Evolutionary conservation across 768 basidiomycete genomes (phyloP), one percentile per base, ranked within the genome.

Genomic region (Boletus patriciae): DNA sequence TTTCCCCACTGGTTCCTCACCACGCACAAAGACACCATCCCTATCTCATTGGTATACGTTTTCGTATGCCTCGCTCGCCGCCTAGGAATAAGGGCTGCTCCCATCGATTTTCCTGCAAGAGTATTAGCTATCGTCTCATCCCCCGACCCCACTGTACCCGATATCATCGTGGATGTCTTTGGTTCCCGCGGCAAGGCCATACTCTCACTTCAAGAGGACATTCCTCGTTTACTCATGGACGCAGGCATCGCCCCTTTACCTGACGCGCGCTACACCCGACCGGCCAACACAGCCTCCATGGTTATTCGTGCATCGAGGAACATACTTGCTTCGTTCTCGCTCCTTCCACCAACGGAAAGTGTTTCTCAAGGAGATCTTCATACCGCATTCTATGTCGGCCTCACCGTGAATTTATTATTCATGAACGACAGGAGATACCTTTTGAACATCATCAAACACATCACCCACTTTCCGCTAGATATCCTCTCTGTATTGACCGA

Each of bases 1-100:
- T 86, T 85, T 58, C 85, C 86, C 18, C 85, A 86, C 59, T 65
- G 72, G 52, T 84, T 86, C 62, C 75, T 88, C 21, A 74, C 73
- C 2, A 75, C 76, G 1, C 70, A 79, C 62, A 82, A 76, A 54
- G 67, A 68, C 23, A 80, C 83, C 0, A 77, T 87, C 43, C 85
- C 86, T 0, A 79, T 88, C 46, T 83, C 83, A 12, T 72, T 87
- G 42, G 80, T 80, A 38, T 83, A 82, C 68, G 64, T 85, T 23
- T 88, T 85, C 57, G 77, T 82, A 13, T 77, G 79, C 18, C 69
- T 88, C 43, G 78, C 78, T 18, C 75, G 77, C 16, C 76, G 82
- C 34, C 65, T 87, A 1, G 82, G 79, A 25, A 72, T 87, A 18
- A 59, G 66, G 9, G 83, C 83, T 0, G 75, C 74, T 5, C 85